phyloP scores from a whole-genome alignment of 352 stramenopile species.

The Blastocystis sp. region DNA sequence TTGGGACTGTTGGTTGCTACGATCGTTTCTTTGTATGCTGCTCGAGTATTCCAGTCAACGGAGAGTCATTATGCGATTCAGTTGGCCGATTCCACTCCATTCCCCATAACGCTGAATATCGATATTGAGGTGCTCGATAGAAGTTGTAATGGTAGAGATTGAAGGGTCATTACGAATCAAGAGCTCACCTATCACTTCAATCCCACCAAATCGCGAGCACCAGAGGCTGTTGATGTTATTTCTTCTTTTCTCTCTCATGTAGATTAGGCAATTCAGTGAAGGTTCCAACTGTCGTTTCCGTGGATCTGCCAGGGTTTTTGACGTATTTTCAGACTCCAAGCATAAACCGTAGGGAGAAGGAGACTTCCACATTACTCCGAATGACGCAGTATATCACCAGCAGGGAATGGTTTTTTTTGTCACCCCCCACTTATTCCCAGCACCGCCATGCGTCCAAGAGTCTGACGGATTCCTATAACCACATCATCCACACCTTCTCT shows the following conservation, averaged over 20 bases:
- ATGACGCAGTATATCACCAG: neutral
- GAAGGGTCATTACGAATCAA: neutral
- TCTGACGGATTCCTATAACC: neutral
- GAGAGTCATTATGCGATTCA: neutral
- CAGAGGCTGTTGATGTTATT: neutral
- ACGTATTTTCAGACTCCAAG: neutral
- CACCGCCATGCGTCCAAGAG: neutral
- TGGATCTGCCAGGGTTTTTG: neutral
- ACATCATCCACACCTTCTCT: neutral
- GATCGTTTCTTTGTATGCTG: neutral
- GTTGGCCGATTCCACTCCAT: neutral
- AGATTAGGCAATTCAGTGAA: neutral
- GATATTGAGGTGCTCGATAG: neutral
- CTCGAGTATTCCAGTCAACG: neutral
- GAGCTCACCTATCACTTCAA: neutral
- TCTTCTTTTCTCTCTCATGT: neutral
- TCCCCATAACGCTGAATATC: neutral
- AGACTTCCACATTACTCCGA: neutral
- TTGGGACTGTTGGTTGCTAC: neutral
- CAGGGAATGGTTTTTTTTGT: neutral
- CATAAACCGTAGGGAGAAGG: conserved; percentile 9
- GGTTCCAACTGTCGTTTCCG: neutral
- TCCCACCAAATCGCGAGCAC: neutral
- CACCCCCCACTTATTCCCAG: neutral
- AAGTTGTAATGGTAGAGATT: conserved; percentile 2